Evolutionary conservation across 1,284 basidiomycete genomes (phyloP), one percentile per base, ranked within the genome.

Genomic region (Apiotrichum brassicae): DNA sequence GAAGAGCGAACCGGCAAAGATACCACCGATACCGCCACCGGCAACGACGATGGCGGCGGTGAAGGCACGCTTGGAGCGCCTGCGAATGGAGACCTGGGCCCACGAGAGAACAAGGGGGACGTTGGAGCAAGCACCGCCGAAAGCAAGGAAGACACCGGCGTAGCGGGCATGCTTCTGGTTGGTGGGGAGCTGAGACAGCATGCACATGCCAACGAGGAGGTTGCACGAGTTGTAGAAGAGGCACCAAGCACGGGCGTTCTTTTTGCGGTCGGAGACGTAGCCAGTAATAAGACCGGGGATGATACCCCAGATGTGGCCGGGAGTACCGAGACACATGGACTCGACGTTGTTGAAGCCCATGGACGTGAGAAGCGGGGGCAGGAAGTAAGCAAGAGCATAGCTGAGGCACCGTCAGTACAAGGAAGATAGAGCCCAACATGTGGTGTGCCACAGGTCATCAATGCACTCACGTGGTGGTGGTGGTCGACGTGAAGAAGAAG

Each of bases 71-170:
- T 76, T 76, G 30, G 66, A 65, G 54, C 75, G 70, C 16, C 66
- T 61, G n/a, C 69, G 68, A 28, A 76, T 70, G 64, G 74, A 74
- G 59, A 70, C 71, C 54, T 71, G 66, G 32, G 65, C 60, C 60
- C 68, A 72, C 6, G 65, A 59, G 30, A 70, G 46, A 33, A 65
- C 58, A 36, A 65, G 62, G 6, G 71, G 68, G 9, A 67, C 59
- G 51, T 65, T 68, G 35, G 57, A 50, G 57, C 61, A 51, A 35
- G 36, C 47, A 16, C 71, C 72, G 45, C 65, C 67, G 39, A 73
- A 41, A 1, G 54, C 50, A 24, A 76, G 58, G 46, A 55, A 55
- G 35, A 51, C 33, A 14, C 53, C 53, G 4, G 37, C 30, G 33
- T 46, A 51, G 24, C 53, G 53, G 18, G 43, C 49, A 2, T 38